Percentiles rank a stretch among this genome's conserved stretches.
Conservation (phyloP, 2,329 filamentous ascomycete genomes). For the Hypoxylon sp. region DNA sequence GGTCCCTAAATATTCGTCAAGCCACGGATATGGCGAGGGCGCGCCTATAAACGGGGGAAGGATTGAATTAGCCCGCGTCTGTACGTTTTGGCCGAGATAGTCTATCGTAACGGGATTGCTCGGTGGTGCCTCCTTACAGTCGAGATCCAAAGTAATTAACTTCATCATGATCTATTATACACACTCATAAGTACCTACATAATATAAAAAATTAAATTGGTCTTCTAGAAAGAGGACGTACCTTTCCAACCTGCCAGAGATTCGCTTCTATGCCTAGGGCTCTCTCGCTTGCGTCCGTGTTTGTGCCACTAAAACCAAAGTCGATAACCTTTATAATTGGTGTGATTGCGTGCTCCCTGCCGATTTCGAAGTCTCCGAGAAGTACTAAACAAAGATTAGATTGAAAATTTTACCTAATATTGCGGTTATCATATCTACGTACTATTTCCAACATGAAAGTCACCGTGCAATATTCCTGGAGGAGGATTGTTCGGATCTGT, state of each 20-base stretch:
- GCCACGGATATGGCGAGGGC: constrained; percentile 17
- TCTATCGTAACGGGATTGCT: not conserved
- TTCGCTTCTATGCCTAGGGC: not conserved
- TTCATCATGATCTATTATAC: constrained; percentile 19
- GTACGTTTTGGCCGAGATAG: not conserved
- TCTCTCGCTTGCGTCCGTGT: not conserved
- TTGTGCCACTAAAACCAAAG: constrained; percentile 4
- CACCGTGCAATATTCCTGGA: not conserved
- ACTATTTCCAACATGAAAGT: constrained; percentile 25
- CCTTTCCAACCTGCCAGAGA: constrained; percentile 21
- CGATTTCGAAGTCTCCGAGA: constrained; percentile 14
- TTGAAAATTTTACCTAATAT: constrained; percentile 1
- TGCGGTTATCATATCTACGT: constrained; percentile 9
- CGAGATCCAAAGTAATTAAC: constrained; percentile 17
- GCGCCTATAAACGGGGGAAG: not conserved
- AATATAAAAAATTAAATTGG: not conserved
- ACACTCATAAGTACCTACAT: constrained; percentile 8
- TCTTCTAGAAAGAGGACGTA: constrained; percentile 12
- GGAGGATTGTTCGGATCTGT: not conserved
- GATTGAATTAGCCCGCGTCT: constrained; percentile 11
- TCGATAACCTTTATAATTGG: constrained; percentile 32
- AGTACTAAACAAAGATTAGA: constrained; percentile 19
- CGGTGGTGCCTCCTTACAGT: not conserved
- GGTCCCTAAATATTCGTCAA: constrained; percentile 24
- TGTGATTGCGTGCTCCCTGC: constrained; percentile 19